These are phyloP conservation scores for Flueggea neowawraea DNA, from an alignment of 441 rosid species.

Conservation along the genomic window DNA sequence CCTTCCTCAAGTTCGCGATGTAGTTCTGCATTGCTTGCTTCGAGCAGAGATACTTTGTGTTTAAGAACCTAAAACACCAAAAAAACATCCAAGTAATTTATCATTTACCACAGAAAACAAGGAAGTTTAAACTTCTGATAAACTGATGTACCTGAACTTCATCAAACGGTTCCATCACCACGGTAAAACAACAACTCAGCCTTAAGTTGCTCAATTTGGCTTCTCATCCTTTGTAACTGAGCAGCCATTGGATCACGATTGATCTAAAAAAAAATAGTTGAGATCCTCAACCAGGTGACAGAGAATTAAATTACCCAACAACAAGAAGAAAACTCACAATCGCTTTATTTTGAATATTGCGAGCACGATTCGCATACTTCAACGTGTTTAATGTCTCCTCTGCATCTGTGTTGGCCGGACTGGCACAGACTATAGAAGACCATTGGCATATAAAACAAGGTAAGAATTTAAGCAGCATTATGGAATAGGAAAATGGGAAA, in stretches of 20 bases:
- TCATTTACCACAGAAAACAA: no score
- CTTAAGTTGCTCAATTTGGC: conserved; percentile 94
- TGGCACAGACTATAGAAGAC: conserved; percentile 81
- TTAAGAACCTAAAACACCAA: conserved; percentile 67
- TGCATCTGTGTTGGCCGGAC: conserved; percentile 97
- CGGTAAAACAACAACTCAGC: conserved; percentile 77
- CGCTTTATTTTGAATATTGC: conserved; percentile 97
- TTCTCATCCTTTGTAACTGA: conserved; percentile 86
- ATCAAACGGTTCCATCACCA: conserved; percentile 68
- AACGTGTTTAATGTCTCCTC: conserved; percentile 95
- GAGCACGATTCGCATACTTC: conserved; percentile 96
- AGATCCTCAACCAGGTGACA: conserved; percentile 1
- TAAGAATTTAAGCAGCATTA: background rate
- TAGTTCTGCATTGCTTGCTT: conserved; percentile 79
- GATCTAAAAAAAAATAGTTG: conserved; percentile 39
- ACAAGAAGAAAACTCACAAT: conserved; percentile 40
- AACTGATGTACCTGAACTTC: conserved; percentile 71
- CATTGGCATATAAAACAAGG: background rate
- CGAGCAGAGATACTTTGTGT: conserved; percentile 82
- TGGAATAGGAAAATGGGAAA: conserved; percentile 1
- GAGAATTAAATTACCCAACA: background rate
- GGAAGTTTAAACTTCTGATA: background rate
- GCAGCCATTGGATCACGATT: conserved; percentile 90
- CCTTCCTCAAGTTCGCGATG: conserved; percentile 77
- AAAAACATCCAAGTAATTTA: background rate